These are phyloP conservation scores for Backusella circina DNA, from an alignment of 192 early-diverging fungal species.

Conservation along the genomic window DNA sequence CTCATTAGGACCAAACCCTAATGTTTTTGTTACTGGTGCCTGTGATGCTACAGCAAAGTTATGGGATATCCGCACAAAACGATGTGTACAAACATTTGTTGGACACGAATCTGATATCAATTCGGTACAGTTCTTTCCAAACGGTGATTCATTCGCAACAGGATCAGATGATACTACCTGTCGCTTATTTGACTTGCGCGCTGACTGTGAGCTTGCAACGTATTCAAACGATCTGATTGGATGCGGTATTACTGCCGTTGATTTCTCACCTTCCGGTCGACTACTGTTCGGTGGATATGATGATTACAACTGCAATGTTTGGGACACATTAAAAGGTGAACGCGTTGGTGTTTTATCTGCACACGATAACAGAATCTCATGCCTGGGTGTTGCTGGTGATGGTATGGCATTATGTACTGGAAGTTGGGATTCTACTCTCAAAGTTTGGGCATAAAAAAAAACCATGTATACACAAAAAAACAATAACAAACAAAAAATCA, in stretches of 20 bases:
- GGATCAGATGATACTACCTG: constrained; percentile 99
- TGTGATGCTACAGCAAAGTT: constrained; percentile 99
- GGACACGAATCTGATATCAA: constrained; percentile 99
- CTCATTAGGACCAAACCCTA: constrained; percentile 90
- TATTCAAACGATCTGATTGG: constrained; percentile 99
- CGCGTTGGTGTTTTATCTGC: constrained; percentile 88
- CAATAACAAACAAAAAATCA: background rate
- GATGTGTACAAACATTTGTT: constrained; percentile 97
- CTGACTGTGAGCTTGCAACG: constrained; percentile 94
- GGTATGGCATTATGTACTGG: constrained; percentile 99
- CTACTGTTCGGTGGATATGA: constrained; percentile 98
- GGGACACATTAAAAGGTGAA: constrained; percentile 97
- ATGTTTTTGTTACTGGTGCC: constrained; percentile 96
- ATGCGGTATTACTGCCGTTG: constrained; percentile 98
- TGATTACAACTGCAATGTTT: constrained; percentile 99
- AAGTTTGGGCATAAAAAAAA: constrained; percentile 59
- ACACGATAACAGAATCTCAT: constrained; percentile 97
- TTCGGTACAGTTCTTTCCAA: constrained; percentile 99
- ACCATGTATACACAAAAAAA: background rate
- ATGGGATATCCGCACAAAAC: constrained; percentile 97
- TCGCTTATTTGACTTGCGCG: constrained; percentile 94
- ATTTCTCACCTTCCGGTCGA: constrained; percentile 94
- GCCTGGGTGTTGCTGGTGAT: constrained; percentile 93
- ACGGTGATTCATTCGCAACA: constrained; percentile 97
- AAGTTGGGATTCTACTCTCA: constrained; percentile 96